Evolutionary conservation across 2,329 filamentous ascomycete species (phyloP).

Genomic region (Xylogone sp.): DNA sequence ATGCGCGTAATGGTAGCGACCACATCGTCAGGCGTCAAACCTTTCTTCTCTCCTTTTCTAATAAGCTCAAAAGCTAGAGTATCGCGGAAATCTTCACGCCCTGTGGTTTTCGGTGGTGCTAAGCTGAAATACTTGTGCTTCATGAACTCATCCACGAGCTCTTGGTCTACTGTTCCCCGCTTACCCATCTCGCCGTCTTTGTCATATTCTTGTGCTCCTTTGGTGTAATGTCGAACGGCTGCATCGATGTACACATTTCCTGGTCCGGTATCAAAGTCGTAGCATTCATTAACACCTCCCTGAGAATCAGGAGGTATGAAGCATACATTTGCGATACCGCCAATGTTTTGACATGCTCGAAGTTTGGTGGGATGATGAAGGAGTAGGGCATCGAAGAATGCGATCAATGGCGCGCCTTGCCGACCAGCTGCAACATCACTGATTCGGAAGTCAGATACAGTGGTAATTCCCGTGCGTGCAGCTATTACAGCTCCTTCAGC

Average conservation of each 20-base stretch:
- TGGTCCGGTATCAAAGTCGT: conserved; percentile 53
- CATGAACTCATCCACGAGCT: conserved; percentile 49
- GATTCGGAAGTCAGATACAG: conserved; percentile 54
- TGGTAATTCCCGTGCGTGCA: conserved; percentile 51
- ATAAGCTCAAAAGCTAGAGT: conserved; percentile 50
- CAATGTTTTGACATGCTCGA: conserved; percentile 58
- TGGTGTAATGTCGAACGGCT: conserved; percentile 49
- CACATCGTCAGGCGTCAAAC: conserved; percentile 45
- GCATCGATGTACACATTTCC: conserved; percentile 56
- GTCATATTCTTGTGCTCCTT: conserved; percentile 47
- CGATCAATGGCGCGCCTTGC: conserved; percentile 52
- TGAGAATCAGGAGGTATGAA: conserved; percentile 49
- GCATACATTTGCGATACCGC: conserved; percentile 57
- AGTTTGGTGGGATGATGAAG: conserved; percentile 54
- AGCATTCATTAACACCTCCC: conserved; percentile 33
- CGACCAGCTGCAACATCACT: conserved; percentile 52
- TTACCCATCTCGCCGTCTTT: conserved; percentile 46
- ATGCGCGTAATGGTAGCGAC: conserved; percentile 57
- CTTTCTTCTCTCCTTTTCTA: conserved; percentile 37
- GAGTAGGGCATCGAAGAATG: conserved; percentile 53
- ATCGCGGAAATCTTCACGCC: conserved; percentile 56
- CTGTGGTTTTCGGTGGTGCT: conserved; percentile 53
- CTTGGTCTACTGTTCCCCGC: conserved; percentile 44
- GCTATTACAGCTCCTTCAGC: conserved; percentile 54
- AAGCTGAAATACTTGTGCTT: conserved; percentile 45